Conservation (phyloP, 2,329 filamentous ascomycete genomes). For the Hymenoscyphus linearis region DNA sequence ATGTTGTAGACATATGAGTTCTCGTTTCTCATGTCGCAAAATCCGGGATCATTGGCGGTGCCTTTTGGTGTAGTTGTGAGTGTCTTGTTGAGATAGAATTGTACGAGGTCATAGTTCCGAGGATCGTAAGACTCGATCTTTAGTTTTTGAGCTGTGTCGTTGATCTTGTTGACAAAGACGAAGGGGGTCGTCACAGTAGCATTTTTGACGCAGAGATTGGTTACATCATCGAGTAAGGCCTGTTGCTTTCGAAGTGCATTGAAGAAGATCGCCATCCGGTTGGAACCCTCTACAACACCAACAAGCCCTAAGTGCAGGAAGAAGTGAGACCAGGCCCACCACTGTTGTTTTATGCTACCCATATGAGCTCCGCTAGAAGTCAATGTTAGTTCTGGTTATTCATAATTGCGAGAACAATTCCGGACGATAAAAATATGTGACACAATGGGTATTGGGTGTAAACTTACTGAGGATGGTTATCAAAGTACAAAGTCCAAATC, state of each 20-base stretch:
- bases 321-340: conserved; percentile 47
- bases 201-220: not conserved
- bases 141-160: conserved; percentile 3
- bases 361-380: conserved; percentile 34
- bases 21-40: not conserved
- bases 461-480: conserved; percentile 42
- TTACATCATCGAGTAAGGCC: not conserved
- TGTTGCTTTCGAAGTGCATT: conserved; percentile 1
- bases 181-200: not conserved
- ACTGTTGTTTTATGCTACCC: conserved; percentile 47
- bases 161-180: conserved; percentile 1
- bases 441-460: not conserved
- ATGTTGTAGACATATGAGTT: not conserved
- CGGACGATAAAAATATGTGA: not conserved
- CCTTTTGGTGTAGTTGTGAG: not conserved
- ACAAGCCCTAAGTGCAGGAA: conserved; percentile 50
- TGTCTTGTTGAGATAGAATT: not conserved
- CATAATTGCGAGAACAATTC: too few relatives aligned
- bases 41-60: not conserved
- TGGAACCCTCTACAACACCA: conserved; percentile 46
- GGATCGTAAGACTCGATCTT: conserved; percentile 5
- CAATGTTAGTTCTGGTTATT: not conserved
- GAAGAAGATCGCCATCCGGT: conserved; percentile 10
- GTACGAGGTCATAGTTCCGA: conserved; percentile 2
- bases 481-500: conserved; percentile 52